A percentile compares a stretch with the other conserved stretches of the same genome.
Evolutionary conservation across 2,329 filamentous ascomycete species (phyloP).

Genomic region (Hyphodiscus sp.): DNA sequence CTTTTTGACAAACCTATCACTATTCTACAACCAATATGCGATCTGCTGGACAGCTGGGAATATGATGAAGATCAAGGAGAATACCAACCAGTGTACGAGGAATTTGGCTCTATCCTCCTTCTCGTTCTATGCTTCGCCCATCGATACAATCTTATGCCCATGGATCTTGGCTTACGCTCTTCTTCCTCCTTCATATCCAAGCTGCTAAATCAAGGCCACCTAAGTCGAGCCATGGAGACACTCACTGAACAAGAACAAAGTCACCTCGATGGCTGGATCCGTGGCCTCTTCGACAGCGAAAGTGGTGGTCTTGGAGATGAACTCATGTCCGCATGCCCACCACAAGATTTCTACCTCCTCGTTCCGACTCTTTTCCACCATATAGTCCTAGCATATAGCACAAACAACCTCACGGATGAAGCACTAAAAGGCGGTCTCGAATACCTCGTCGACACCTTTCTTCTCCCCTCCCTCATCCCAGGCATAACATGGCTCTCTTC

Average conservation of each 20-base stretch:
- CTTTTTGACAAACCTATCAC: constrained; percentile 65
- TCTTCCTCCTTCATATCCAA: constrained; percentile 63
- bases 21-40: constrained; percentile 68
- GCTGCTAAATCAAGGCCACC: constrained; percentile 53
- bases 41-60: constrained; percentile 69
- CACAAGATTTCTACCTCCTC: constrained; percentile 75
- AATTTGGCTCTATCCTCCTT: constrained; percentile 72
- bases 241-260: constrained; percentile 56
- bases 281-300: constrained; percentile 69
- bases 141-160: constrained; percentile 60
- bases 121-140: constrained; percentile 69
- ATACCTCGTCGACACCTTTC: constrained; percentile 72
- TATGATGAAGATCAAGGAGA: constrained; percentile 81
- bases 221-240: constrained; percentile 51
- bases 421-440: constrained; percentile 69
- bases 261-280: constrained; percentile 69
- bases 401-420: constrained; percentile 59
- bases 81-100: constrained; percentile 80
- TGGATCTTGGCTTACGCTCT: constrained; percentile 55
- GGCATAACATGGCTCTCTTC: constrained; percentile 66
- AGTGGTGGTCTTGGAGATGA: constrained; percentile 70
- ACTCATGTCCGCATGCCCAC: constrained; percentile 73
- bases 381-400: constrained; percentile 63
- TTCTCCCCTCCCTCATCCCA: constrained; percentile 71
- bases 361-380: constrained; percentile 73